Evolutionary conservation across 1,284 basidiomycete species (phyloP), one percentile per base, ranked within the genome.

Genomic region (Ceratorhiza oryzae-sativae): DNA sequence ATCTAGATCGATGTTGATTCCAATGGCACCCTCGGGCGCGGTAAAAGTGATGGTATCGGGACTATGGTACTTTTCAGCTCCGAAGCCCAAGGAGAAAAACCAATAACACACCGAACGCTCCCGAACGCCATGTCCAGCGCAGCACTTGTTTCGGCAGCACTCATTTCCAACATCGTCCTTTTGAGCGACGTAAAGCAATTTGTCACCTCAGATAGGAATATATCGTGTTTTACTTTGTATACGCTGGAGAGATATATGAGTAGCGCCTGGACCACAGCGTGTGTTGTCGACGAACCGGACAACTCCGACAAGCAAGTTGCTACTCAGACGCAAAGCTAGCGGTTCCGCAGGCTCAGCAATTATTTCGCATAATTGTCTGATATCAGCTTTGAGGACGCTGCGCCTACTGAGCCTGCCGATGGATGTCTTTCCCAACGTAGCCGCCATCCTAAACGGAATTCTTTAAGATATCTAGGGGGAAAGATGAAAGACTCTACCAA

Each of bases 291-390:
- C 86, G 75, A 79, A 94, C 93, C 94, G 87, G 25, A 90, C 90
- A 23, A 91, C 93, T 5, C 93, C 94, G 71, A 95, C 89, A 83
- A 96, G 89, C 41, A 96, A 81, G 77, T 93, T 93, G 73, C 92
- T 93, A 12, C 93, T 94, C 71, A 95, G 82, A 56, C 93, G 85
- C 68, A 96, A 82, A 0, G 93, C 93, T 49, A 96, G 84, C 45
- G 94, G 93, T 76, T 95, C 94, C n/a, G 85, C 81, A 6, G 93
- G 94, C 75, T 90, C 84, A 39, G 87, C 86, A 71, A 96, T 94
- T 55, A 94, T 84, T 51, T 84, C 86, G 78, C 93, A 96, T 77
- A 95, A 80, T 77, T 90, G 86, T 45, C 87, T 79, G 45, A 96
- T 93, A 79, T 95, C 90, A 48, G 93, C 91, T 15, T 87, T 88